phyloP scores from a whole-genome alignment of 441 rosid genomes.

The Gossypium aridum region DNA sequence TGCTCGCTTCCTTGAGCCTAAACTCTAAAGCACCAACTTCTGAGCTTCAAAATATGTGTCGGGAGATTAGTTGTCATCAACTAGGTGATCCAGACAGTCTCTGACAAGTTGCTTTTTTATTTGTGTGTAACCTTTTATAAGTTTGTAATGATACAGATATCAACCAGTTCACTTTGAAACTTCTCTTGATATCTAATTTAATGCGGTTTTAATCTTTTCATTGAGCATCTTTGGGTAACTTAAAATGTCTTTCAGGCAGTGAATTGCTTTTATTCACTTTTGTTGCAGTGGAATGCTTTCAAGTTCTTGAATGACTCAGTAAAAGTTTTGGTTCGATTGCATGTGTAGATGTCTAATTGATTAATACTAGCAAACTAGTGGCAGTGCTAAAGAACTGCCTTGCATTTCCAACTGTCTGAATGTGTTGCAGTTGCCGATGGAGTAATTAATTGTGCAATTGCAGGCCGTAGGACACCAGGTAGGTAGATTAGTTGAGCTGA shows the following conservation, averaged over 20 bases:
- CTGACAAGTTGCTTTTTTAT: not conserved
- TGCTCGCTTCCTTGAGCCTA: not conserved
- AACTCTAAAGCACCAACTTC: not conserved
- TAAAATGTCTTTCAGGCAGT: not conserved
- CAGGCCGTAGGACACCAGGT: not conserved
- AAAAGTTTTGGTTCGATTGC: not conserved
- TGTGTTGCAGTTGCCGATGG: not conserved
- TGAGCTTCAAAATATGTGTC: slow-evolving; percentile 7
- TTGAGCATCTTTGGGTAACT: not conserved
- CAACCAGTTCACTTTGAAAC: slow-evolving; percentile 7
- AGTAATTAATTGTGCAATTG: not conserved
- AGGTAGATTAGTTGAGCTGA: not conserved
- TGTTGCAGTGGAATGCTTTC: not conserved
- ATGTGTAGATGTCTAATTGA: not conserved
- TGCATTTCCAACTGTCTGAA: not conserved
- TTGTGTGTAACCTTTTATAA: not conserved
- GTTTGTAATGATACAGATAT: not conserved
- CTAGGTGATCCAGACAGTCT: slow-evolving; percentile 38
- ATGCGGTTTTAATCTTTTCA: not conserved
- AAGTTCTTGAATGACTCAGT: not conserved
- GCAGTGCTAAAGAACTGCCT: not conserved
- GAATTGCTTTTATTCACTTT: not conserved
- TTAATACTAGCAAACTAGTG: not conserved
- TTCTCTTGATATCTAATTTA: not conserved
- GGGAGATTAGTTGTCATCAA: slow-evolving; percentile 34